Conservation (phyloP, 164 flowering plant species). For the Tetrastigma voinierianum region DNA sequence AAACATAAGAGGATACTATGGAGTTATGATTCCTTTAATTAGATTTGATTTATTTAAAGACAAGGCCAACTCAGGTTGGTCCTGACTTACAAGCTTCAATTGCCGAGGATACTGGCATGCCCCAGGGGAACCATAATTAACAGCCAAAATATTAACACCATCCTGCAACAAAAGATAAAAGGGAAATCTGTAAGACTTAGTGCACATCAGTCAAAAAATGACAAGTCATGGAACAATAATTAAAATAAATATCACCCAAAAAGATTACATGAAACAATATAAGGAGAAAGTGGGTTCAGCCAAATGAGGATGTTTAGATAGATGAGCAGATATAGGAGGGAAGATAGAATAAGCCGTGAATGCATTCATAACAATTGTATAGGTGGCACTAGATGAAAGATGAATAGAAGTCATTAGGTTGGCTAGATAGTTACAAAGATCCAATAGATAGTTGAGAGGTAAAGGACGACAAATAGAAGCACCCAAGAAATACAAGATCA, state of each 20-base stretch:
- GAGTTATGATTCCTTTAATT: background rate
- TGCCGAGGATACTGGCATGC: conserved; percentile 79
- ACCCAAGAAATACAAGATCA: too few species aligned
- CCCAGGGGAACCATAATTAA: conserved; percentile 87
- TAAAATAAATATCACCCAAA: background rate
- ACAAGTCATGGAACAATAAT: background rate
- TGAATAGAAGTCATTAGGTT: too few species aligned
- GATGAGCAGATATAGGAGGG: too few species aligned
- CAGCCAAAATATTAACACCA: conserved; percentile 78
- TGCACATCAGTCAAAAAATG: background rate
- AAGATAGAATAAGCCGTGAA: too few species aligned
- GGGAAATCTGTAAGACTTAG: background rate
- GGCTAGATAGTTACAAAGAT: too few species aligned
- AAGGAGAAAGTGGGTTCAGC: too few species aligned
- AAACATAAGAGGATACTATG: background rate
- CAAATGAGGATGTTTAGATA: too few species aligned
- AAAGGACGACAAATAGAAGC: too few species aligned
- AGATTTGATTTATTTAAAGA: background rate
- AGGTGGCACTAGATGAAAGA: too few species aligned
- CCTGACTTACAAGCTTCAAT: conserved; percentile 58
- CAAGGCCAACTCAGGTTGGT: background rate
- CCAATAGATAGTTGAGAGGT: too few species aligned
- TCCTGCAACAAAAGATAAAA: conserved; percentile 49
- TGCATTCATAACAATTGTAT: too few species aligned
- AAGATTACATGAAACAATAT: too few species aligned